Base-by-base conservation (phyloP, 495 filamentous ascomycete species). In the Viridothelium virens region DNA sequence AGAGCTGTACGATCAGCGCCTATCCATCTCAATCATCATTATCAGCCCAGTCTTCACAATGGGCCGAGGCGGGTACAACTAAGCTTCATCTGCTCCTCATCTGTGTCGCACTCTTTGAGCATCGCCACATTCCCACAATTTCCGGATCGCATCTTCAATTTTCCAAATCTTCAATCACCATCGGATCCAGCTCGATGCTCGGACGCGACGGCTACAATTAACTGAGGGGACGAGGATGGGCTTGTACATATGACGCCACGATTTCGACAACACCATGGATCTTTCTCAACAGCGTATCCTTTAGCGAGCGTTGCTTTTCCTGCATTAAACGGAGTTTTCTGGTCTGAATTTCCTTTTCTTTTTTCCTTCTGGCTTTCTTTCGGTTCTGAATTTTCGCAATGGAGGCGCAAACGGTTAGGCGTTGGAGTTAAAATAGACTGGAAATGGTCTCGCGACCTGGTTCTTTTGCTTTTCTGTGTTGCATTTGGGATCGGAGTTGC, bases 201-300 rank as follows among this genome's bases (percentile, higher is more conserved):
- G 64, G 64, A 38, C 64, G 64, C 31, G 64, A 56, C 37, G 64
- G 64, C n/a, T 66, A 66, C 56, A 66, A 62, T 41, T 66, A 37
- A 66, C 6, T 11, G 31, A 11, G 48, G 7, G 25, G 39, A 31
- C 14, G 53, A 31, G 53, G 53, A n/a, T 14, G 53, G 14, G 25
- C 53, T 59, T 59, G 53, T 59, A 59, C 53, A 59, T 59, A 59
- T 59, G 53, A 59, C 31, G 53, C 25, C 25, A 59, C 53, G 53
- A 59, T 59, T 59, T 36, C 11, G 36, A 31, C 7, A 59, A 6
- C 10, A 36, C 53, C 53, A 59, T 59, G 53, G 53, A 59, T 34
- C 36, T 36, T 31, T 18, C 14, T 59, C 14, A 14, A 34, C 31
- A 59, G 53, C 53, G 53, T 33, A 34, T 59, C 18, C 53, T 31